A percentile compares a stretch with the other conserved stretches of the same genome.
Conservation (phyloP, 371 early-diverging fungal genomes). For the Rhizopus stolonifer region DNA sequence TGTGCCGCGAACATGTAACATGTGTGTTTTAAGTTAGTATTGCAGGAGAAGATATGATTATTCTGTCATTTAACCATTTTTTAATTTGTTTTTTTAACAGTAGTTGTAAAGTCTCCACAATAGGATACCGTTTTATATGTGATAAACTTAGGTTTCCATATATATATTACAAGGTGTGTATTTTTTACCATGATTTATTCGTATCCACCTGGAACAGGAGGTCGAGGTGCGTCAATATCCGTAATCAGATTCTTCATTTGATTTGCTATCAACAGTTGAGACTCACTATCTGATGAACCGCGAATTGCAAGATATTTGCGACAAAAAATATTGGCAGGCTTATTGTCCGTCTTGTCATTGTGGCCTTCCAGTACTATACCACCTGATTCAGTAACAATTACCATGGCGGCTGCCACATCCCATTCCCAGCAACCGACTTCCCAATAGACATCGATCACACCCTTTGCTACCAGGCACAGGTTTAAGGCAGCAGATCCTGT, state of each 20-base stretch:
- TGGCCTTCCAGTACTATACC: conserved; percentile 68
- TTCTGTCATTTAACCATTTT: too few relatives aligned
- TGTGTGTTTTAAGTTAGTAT: too few relatives aligned
- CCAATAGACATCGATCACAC: conserved; percentile 86
- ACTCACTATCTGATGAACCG: conserved; percentile 23
- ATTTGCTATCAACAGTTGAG: conserved; percentile 35
- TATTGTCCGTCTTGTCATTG: conserved; percentile 15
- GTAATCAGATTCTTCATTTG: conserved; percentile 49
- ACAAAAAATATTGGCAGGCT: conserved; percentile 45
- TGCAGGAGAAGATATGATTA: too few relatives aligned
- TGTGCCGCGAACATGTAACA: too few relatives aligned
- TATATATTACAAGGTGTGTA: too few relatives aligned
- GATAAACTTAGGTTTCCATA: too few relatives aligned
- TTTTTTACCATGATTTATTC: too few relatives aligned
- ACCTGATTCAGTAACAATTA: conserved; percentile 74
- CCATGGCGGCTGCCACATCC: conserved; percentile 81
- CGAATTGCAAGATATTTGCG: conserved; percentile 56
- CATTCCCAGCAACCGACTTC: conserved; percentile 86
- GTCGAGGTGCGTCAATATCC: conserved; percentile 41
- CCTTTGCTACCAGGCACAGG: conserved; percentile 80
- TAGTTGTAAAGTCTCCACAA: too few relatives aligned
- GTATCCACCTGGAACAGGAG: conserved; percentile 51
- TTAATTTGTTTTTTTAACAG: too few relatives aligned
- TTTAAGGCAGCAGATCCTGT: conserved; percentile 83
- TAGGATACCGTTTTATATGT: too few relatives aligned